phyloP scores from a whole-genome alignment of 352 stramenopile species.

The Phytopythium boreale region DNA sequence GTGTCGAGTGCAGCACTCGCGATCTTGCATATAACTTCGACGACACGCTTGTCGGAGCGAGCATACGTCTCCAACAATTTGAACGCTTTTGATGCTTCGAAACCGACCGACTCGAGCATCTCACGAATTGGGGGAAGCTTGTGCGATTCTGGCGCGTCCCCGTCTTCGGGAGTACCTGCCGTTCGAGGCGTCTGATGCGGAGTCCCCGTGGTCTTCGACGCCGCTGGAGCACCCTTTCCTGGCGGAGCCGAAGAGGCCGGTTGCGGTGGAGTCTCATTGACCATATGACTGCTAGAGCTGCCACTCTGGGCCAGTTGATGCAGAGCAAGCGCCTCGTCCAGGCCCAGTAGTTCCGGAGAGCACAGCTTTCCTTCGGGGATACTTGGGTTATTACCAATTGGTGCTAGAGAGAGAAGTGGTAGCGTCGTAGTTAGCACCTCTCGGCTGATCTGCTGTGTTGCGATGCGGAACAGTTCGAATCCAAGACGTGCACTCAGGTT shows the following conservation, averaged over 20 bases:
- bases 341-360: not conserved
- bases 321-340: conserved; percentile 2
- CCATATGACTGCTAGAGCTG: too few species aligned
- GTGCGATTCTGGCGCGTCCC: conserved; percentile 1
- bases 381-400: not conserved
- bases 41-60: conserved; percentile 16
- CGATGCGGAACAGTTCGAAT: conserved; percentile 63
- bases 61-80: conserved; percentile 18
- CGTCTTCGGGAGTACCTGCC: conserved; percentile 2
- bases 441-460: conserved; percentile 17
- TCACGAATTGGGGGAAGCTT: conserved; percentile 30
- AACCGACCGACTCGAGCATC: conserved; percentile 32
- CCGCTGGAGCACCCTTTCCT: not conserved
- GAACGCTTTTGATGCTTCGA: conserved; percentile 28
- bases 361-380: not conserved
- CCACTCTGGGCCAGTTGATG: not conserved
- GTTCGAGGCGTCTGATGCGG: conserved; percentile 3
- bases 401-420: not conserved
- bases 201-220: not conserved
- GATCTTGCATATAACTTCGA: conserved; percentile 42
- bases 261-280: conserved; percentile 17
- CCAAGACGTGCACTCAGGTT: conserved; percentile 46
- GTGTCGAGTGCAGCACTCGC: conserved; percentile 15
- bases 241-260: conserved; percentile 11
- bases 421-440: not conserved